Evolutionary conservation across 2,329 filamentous ascomycete species (phyloP), one percentile per base, ranked within the genome.

Genomic region (Sphaerostilbella broomeana): DNA sequence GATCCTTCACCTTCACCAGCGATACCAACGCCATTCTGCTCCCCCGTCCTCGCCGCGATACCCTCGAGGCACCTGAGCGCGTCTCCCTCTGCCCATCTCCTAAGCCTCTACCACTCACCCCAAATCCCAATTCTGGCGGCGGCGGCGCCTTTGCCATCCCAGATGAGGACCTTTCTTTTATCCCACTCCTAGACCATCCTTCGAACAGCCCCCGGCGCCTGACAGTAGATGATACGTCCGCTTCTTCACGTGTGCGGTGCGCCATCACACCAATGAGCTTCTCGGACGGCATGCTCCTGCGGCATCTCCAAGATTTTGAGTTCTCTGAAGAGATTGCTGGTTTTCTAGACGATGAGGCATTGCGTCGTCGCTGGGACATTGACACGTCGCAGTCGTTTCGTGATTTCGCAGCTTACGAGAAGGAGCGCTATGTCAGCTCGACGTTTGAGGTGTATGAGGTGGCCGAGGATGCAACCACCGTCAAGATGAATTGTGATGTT

Each of bases 381-480:
- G 56, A 63, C 15, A 41, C 50, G 16, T 41, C 51, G 3, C 40
- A 51, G 12, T 34, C 60, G 7, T 61, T 68, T 22, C 41, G 49
- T 11, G 51, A 54, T 24, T 61, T 61, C 48, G 61, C 61, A 2
- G 49, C 56, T 6, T 61, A 55, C 25, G 63, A 68, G 27, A 54
- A 59, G 6, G 58, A 62, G 19, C 51, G 53, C 21, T 66, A 67
- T 26, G 63, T 63, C 4, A 70, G 71, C 42, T 68, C 70, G 3
- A 72, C 73, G 12, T 75, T 74, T 45, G 73, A 76, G 47, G 68
- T 79, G 4, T 79, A 75, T 48, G 74, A 79, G 45, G 62, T 79
- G 10, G 65, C 64, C 1, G 55, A 56, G 4, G 67, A 75, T 38
- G 69, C 69, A 3, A 48, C 55, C 2, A 64, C 68, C 12, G 29